Base-by-base conservation (phyloP, 805 yeast species). In the Candida glaebosa region DNA sequence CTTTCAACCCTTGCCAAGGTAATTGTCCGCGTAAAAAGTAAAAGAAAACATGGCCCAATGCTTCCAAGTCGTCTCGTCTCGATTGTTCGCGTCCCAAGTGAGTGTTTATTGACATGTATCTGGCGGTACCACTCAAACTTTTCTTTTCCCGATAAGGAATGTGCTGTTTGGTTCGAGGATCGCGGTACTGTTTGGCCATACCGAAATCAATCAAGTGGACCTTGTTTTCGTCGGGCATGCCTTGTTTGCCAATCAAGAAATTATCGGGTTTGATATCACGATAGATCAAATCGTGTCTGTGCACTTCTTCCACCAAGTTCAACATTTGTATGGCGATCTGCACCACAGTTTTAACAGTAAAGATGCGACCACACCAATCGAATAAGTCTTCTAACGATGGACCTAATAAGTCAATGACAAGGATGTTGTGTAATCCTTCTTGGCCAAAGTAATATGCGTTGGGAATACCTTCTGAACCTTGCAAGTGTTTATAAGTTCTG, bases 1-100 rank as follows among this genome's bases (percentile, higher is more conserved):
- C 93, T 62, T 84, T 85, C 45, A 85, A 67, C n/a, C 95, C 95
- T 65, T 85, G 95, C 95, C 95, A 85, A 35, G 95, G 95, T 57
- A 85, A 71, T 47, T 81, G 83, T 20, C 95, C 93, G 56, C 86
- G 75, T 42, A 84, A 61, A 54, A 85, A 85, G 61, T 85, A 85
- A 57, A 85, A 78, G 56, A 85, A 85, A 0, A 85, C 93, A 63
- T 85, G 93, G 14, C 91, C 93, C 52, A 85, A 65, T 6, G 86
- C 79, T 63, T 85, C 95, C 54, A 85, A 71, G 61, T 85, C 95
- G 58, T 85, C 95, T 61, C 95, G 68, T 65, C 95, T 75, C 52
- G 83, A 80, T 58, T 85, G 95, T 57, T 85, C 95, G 53, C 90
- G 73, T 2, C 93, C 93, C 54, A 85, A 65, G 67, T 85, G 95